Percentiles rank a stretch among this genome's conserved stretches.
phyloP scores from a whole-genome alignment of 140 eudicot genomes.

The Flaveria floridana region DNA sequence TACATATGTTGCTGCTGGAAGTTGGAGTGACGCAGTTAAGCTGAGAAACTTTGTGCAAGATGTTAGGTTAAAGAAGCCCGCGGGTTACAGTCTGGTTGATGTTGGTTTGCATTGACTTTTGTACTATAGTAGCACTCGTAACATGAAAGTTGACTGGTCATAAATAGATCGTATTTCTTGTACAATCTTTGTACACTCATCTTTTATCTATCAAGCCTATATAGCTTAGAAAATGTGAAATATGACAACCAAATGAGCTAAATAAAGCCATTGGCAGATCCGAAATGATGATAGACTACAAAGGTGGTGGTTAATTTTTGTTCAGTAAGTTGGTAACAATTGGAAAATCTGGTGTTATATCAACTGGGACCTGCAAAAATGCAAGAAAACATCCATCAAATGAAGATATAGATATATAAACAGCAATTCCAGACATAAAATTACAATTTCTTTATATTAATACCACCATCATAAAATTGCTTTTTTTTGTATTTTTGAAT shows the following conservation, averaged over 20 bases:
- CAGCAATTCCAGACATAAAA: background rate
- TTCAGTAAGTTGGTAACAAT: conserved; percentile 35
- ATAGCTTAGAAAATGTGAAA: conserved; percentile 10
- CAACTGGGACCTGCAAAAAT: conserved; percentile 78
- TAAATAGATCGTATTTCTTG: conserved; percentile 5
- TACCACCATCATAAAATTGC: background rate
- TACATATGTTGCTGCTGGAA: conserved; percentile 59
- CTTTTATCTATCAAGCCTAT: background rate
- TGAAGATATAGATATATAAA: background rate
- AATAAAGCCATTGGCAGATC: conserved; percentile 16
- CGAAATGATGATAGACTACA: conserved; percentile 16
- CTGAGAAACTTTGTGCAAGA: conserved; percentile 41
- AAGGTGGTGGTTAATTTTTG: conserved; percentile 21
- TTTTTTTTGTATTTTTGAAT: background rate
- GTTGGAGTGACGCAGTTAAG: conserved; percentile 70
- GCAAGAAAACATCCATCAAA: conserved; percentile 3
- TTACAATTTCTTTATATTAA: background rate
- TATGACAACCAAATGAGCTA: background rate
- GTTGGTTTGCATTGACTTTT: conserved; percentile 31
- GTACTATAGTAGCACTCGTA: background rate
- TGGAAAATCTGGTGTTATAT: conserved; percentile 74
- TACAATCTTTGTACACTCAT: conserved; percentile 6
- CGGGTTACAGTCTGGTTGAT: conserved; percentile 55
- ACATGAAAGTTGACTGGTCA: background rate
- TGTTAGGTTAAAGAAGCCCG: conserved; percentile 43